Evolutionary conservation across 345 rosid genomes (phyloP).

Genomic region (Citrus australasica): DNA sequence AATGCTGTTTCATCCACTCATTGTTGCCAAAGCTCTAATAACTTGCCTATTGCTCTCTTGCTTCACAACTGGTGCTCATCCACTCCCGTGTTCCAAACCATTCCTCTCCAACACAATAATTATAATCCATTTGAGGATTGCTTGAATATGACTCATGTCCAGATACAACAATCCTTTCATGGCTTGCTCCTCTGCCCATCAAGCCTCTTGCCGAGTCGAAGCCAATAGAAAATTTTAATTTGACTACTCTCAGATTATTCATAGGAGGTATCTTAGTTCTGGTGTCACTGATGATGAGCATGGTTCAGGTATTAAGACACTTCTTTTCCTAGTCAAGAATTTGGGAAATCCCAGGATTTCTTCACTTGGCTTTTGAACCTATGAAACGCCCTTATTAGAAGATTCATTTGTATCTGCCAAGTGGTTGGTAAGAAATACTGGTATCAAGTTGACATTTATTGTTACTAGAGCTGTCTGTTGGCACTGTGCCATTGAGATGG

Average conservation of each 20-base stretch:
- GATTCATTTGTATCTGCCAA: background rate
- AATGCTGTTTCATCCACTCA: constrained; percentile 9
- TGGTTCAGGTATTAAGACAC: background rate
- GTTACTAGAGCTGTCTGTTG: background rate
- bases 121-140: constrained; percentile 11
- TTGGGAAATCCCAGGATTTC: background rate
- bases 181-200: background rate
- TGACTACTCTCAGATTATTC: background rate
- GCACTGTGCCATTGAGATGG: background rate
- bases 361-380: background rate
- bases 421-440: background rate
- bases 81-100: background rate
- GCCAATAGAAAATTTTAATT: background rate
- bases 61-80: constrained; percentile 1
- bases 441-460: background rate
- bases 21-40: background rate
- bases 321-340: background rate
- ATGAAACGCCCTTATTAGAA: background rate
- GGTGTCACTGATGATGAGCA: background rate
- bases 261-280: background rate
- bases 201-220: background rate
- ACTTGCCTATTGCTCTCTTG: constrained; percentile 3
- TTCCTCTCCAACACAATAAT: background rate
- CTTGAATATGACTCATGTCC: constrained; percentile 7
- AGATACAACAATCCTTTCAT: constrained; percentile 2